A percentile compares a stretch with the other conserved stretches of the same genome.
Conservation (phyloP, 305 asterid genomes). For the Withania somnifera region DNA sequence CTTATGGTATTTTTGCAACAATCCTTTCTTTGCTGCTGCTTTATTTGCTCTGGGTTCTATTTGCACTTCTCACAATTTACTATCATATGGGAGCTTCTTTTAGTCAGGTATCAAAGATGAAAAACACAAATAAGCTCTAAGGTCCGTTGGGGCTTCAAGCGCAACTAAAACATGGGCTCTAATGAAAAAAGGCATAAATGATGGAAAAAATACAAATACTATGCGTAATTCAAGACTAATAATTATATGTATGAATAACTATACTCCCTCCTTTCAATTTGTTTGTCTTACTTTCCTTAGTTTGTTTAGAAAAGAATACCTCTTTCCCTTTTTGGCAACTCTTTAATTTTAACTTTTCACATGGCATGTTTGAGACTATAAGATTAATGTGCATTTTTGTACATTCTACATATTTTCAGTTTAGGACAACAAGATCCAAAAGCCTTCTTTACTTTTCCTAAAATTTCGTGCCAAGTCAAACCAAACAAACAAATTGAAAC, state of each 20-base stretch:
- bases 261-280: no score
- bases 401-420: no score
- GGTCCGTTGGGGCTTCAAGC: not conserved
- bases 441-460: no score
- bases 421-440: no score
- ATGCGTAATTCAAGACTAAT: not conserved
- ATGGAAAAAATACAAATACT: not conserved
- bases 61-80: not conserved
- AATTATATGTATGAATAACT: not conserved
- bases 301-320: no score
- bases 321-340: no score
- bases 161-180: not conserved
- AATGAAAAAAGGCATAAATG: not conserved
- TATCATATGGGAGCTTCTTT: not conserved
- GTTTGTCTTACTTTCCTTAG: no score
- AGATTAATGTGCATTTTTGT: no score
- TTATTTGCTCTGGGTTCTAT: not conserved
- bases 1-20: conserved; percentile 57
- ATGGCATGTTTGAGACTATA: no score
- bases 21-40: not conserved
- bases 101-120: not conserved
- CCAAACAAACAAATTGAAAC: no score
- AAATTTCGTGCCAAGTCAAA: no score
- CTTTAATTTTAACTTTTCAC: no score
- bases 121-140: not conserved